Evolutionary conservation across 352 stramenopile species (phyloP), one percentile per base, ranked within the genome.

Genomic region (Phytophthora europaea): DNA sequence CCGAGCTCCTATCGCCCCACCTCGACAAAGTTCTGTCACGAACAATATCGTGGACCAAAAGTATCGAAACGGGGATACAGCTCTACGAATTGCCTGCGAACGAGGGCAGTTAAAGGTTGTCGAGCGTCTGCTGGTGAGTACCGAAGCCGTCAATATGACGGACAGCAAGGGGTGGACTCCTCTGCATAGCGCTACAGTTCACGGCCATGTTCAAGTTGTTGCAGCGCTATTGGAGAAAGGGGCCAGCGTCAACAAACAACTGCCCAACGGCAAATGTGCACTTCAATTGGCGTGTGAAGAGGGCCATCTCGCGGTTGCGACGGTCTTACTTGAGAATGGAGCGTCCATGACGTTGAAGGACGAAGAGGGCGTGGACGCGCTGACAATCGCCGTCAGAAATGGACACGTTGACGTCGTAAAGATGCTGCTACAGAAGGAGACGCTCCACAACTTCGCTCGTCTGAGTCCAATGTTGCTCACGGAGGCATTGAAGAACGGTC

Each of bases 151-250:
- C 0, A 53, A 53, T 53, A 8, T 53, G n/a, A 6, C 20, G 47
- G n/a, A 53, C 20, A 53, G n/a, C 47, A 53, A 13, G 47, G 47
- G 47, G 4, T 53, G 47, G 47, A 53, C 47, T 15, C 47, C 47
- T 53, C 20, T 53, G 47, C 47, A 28, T 12, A 53, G 47, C 20
- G 47, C 47, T 18, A n/a, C 47, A 31, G 6, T 9, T 26, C 13
- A 28, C 5, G 47, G 47, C 2, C 18, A 53, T 18, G 47, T 15
- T 16, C n/a, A 53, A 8, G 26, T 53, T 28, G 47, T 53, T 53
- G 47, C 47, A 31, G 47, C 20, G n/a, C 47, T 53, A 10, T 53
- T 53, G 47, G 47, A 53, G 20, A 53, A 53, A 6, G 47, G 47
- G 4, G 47, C 47, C 8, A 53, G 47, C 15, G 47, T 53, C 9